Evolutionary conservation across 2,329 filamentous ascomycete species (phyloP).

Genomic region (Claviceps sp.): DNA sequence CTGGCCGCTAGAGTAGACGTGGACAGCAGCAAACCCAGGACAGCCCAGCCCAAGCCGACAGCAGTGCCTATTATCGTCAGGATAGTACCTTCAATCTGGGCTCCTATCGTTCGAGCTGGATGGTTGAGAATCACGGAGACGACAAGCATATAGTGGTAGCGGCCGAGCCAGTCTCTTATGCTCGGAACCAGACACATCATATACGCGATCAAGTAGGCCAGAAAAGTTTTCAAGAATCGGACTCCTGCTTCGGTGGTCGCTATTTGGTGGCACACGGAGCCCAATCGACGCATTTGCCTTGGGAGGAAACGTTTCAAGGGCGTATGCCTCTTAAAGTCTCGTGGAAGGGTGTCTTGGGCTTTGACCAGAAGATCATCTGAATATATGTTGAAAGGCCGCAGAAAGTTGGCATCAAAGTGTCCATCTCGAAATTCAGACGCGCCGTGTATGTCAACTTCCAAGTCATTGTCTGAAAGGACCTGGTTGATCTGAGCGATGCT

Average conservation of each 20-base stretch:
- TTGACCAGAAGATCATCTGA: slow-evolving; percentile 25
- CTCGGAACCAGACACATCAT: slow-evolving; percentile 38
- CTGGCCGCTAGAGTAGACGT: slow-evolving; percentile 32
- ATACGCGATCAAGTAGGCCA: slow-evolving; percentile 45
- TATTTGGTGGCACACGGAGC: slow-evolving; percentile 25
- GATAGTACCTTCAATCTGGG: slow-evolving; percentile 42
- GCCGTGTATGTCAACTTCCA: slow-evolving; percentile 28
- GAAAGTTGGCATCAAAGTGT: slow-evolving; percentile 35
- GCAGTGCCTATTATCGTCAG: slow-evolving; percentile 40
- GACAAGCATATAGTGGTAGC: slow-evolving; percentile 41
- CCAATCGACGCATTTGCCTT: slow-evolving; percentile 31
- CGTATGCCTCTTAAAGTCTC: slow-evolving; percentile 30
- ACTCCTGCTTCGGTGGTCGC: slow-evolving; percentile 37
- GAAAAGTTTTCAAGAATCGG: slow-evolving; percentile 36
- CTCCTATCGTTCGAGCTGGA: slow-evolving; percentile 39
- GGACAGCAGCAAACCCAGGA: slow-evolving; percentile 39
- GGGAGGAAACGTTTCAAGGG: slow-evolving; percentile 34
- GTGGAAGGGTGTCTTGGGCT: slow-evolving; percentile 31
- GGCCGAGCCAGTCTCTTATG: slow-evolving; percentile 36
- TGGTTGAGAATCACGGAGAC: slow-evolving; percentile 46
- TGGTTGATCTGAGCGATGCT: slow-evolving; percentile 21
- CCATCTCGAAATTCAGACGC: slow-evolving; percentile 30
- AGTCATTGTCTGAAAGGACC: slow-evolving; percentile 20
- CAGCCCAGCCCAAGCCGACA: slow-evolving; percentile 41
- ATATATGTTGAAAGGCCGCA: slow-evolving; percentile 26